phyloP scores from a whole-genome alignment of 2,329 filamentous ascomycete genomes.

The Xylaria sp. region DNA sequence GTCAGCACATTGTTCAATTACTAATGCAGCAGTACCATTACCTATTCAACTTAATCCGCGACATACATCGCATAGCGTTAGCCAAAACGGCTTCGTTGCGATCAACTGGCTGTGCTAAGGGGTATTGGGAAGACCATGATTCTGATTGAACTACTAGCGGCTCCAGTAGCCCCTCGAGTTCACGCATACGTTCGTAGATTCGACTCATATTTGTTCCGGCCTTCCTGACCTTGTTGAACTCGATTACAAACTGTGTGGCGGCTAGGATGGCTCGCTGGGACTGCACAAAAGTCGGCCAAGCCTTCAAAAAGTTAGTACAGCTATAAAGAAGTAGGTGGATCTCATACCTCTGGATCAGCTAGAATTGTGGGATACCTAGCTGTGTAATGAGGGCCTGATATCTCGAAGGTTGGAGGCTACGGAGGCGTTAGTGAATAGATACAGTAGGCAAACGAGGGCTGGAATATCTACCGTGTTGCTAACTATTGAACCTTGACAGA shows the following conservation, averaged over 20 bases:
- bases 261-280: conserved; percentile 60
- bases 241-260: conserved; percentile 60
- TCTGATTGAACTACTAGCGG: conserved; percentile 54
- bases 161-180: conserved; percentile 54
- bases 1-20: conserved; percentile 28
- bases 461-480: conserved; percentile 57
- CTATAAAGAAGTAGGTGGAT: neutral
- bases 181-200: conserved; percentile 56
- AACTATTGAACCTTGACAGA: conserved; percentile 63
- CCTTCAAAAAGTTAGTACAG: conserved; percentile 48
- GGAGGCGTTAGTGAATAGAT: conserved; percentile 9
- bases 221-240: conserved; percentile 57
- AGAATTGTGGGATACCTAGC: conserved; percentile 56
- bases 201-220: conserved; percentile 52
- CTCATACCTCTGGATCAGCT: conserved; percentile 55
- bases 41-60: conserved; percentile 63
- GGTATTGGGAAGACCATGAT: conserved; percentile 50
- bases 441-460: neutral
- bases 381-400: conserved; percentile 58
- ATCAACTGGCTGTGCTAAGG: conserved; percentile 52
- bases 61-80: conserved; percentile 58
- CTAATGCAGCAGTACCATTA: conserved; percentile 34
- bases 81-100: conserved; percentile 55
- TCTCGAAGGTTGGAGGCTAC: conserved; percentile 57
- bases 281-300: conserved; percentile 58